Evolutionary conservation across 176 grass and related monocot species (phyloP), one percentile per base, ranked within the genome.

Genomic region (Aechmea fasciata): DNA sequence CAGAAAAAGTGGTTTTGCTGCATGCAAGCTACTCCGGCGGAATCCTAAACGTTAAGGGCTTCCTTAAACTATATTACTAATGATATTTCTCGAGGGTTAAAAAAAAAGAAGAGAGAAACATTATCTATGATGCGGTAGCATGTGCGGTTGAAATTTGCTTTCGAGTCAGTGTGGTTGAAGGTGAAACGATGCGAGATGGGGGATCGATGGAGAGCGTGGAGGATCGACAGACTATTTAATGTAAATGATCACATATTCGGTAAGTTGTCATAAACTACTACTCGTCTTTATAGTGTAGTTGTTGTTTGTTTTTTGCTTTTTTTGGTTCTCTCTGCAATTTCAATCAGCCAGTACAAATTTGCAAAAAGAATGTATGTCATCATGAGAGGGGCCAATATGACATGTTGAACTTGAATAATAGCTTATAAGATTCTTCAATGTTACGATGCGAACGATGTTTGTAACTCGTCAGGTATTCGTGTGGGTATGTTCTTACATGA

Each of bases 1-100:
- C 77, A 80, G 77, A 80, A 80, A 52, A 80, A 73, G 33, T 80
- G 77, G 77, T 72, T 80, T 73, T 80, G 77, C 77, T 80, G 77
- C 68, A 67, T 80, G 66, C 66, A 68, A 49, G n/a, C 47, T 19
- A 19, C 17, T 47, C 49, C 15, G 0, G 66, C n/a, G 3, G 66
- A 68, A 19, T 50, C 47, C 49, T 49, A 59, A 19, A 59, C 15
- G 10, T 18, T 22, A 15, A 59, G 3, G 2, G n/a, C 55, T 18
- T 59, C 9, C 15, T n/a, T 59, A 59, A 59, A 18, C 7, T 59
- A 18, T 59, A 10, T 9, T 59, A 19, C 19, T 59, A 17, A 12
- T 17, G 54, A 59, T 59, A 59, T 59, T 19, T 59, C 19, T 19
- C 15, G 9, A 19, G 14, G 1, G 54, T 23, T 23, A 23, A 10